A percentile compares a stretch with the other conserved stretches of the same genome.
Evolutionary conservation across 2,329 filamentous ascomycete species (phyloP).

Genomic region (Hypoxylon sp.): DNA sequence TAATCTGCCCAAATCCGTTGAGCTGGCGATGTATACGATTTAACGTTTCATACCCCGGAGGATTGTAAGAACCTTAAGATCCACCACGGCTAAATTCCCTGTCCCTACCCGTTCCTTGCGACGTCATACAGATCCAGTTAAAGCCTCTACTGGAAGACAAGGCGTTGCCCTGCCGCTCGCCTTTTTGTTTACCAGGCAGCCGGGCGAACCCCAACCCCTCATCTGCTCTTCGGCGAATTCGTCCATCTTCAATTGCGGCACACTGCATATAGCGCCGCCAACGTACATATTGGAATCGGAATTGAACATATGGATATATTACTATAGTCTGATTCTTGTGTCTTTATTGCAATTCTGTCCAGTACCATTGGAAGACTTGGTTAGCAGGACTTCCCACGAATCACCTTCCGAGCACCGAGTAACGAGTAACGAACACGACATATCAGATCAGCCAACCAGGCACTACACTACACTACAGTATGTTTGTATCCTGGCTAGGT

Average conservation of each 20-base stretch:
- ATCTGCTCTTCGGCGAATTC: not conserved
- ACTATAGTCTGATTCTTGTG: too few relatives aligned
- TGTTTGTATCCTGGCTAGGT: not conserved
- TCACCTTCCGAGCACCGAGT: not conserved
- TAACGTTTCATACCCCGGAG: too few relatives aligned
- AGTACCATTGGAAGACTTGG: not conserved
- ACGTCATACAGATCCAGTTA: conserved; percentile 24
- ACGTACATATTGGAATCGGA: not conserved
- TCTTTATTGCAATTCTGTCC: not conserved
- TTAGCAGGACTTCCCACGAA: not conserved
- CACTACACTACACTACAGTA: not conserved
- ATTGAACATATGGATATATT: not conserved
- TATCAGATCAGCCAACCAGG: conserved; percentile 4
- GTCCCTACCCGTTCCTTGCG: conserved; percentile 2
- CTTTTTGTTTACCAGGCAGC: conserved; percentile 27
- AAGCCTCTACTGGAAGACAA: conserved; percentile 18
- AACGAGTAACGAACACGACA: not conserved
- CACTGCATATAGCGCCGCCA: not conserved
- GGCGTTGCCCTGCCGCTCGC: conserved; percentile 33
- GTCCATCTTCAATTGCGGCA: not conserved
- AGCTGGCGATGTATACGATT: too few relatives aligned
- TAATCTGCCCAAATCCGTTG: too few relatives aligned
- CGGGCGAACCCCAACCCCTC: conserved; percentile 3
- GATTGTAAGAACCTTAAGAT: too few relatives aligned
- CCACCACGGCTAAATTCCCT: not conserved